phyloP scores from a whole-genome alignment of 2,329 filamentous ascomycete species.

The Akanthomyces uredinophilus region DNA sequence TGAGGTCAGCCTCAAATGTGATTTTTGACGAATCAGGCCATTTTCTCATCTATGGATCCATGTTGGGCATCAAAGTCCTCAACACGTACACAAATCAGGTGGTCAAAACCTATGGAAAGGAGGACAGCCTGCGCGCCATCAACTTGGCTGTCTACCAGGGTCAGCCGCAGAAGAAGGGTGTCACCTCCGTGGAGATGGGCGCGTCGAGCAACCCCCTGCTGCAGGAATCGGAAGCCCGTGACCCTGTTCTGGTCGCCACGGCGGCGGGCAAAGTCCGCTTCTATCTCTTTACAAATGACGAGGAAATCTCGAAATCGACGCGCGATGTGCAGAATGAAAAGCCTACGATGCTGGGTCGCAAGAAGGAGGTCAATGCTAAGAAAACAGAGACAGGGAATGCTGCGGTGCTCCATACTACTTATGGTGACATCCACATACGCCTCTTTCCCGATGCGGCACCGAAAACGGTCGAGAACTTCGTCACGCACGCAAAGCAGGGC shows the following conservation, averaged over 20 bases:
- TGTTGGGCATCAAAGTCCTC: constrained; percentile 88
- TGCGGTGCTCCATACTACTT: constrained; percentile 85
- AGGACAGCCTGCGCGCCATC: constrained; percentile 80
- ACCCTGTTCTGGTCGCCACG: constrained; percentile 83
- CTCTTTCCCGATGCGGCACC: constrained; percentile 91
- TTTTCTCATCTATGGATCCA: constrained; percentile 90
- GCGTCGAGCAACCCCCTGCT: constrained; percentile 89
- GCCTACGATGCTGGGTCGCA: constrained; percentile 60
- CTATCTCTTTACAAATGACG: constrained; percentile 96
- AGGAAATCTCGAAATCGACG: constrained; percentile 73
- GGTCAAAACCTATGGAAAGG: constrained; percentile 82
- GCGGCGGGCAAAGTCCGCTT: constrained; percentile 85
- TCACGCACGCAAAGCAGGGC: constrained; percentile 79
- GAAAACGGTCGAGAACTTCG: constrained; percentile 95
- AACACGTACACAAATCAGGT: constrained; percentile 94
- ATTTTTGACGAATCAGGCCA: constrained; percentile 95
- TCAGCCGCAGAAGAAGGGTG: constrained; percentile 85
- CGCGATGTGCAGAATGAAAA: constrained; percentile 95
- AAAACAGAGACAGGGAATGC: constrained; percentile 68
- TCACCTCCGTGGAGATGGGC: constrained; percentile 95
- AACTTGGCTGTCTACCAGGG: constrained; percentile 89
- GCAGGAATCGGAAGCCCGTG: constrained; percentile 83
- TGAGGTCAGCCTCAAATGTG: constrained; percentile 72
- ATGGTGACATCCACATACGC: constrained; percentile 89
- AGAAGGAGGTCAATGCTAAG: constrained; percentile 49